phyloP scores from a whole-genome alignment of 305 asterid genomes.

The Fraxinus velutina region DNA sequence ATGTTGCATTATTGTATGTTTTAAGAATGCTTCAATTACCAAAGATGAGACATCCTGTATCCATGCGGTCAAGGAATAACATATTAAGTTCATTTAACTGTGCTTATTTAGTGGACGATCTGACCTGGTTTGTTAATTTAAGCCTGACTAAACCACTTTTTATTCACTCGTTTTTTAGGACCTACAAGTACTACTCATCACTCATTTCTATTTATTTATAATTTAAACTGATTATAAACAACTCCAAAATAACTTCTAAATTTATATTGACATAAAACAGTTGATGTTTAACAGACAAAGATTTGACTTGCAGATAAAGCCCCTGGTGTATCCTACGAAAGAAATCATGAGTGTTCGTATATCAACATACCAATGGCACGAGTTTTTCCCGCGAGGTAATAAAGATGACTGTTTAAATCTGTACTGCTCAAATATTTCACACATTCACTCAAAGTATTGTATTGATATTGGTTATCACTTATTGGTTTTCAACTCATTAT shows the following conservation, averaged over 20 bases:
- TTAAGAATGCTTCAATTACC: background rate
- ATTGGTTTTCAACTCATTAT: slow-evolving; percentile 10
- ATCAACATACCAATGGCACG: slow-evolving; percentile 79
- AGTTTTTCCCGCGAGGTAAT: slow-evolving; percentile 90
- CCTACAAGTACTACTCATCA: background rate
- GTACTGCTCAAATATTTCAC: background rate
- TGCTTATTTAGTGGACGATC: background rate
- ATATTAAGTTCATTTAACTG: slow-evolving; percentile 10
- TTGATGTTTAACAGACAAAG: slow-evolving; percentile 19
- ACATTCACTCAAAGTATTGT: background rate
- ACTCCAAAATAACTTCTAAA: background rate
- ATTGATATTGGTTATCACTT: background rate
- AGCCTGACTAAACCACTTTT: background rate
- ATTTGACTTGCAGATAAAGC: slow-evolving; percentile 67
- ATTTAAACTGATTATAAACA: background rate
- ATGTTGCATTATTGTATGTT: slow-evolving; percentile 18
- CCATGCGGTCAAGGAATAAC: slow-evolving; percentile 1
- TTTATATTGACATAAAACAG: slow-evolving; percentile 17
- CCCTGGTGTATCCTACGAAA: slow-evolving; percentile 81
- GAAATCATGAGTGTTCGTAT: slow-evolving; percentile 74
- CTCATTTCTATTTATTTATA: background rate
- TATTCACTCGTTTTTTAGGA: background rate
- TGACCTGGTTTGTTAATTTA: slow-evolving; percentile 12
- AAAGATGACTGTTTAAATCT: slow-evolving; percentile 21
- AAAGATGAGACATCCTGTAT: slow-evolving; percentile 10